Percentiles rank a stretch among this genome's conserved stretches.
phyloP scores from a whole-genome alignment of 768 basidiomycete species.

The Termitomyces sp. region DNA sequence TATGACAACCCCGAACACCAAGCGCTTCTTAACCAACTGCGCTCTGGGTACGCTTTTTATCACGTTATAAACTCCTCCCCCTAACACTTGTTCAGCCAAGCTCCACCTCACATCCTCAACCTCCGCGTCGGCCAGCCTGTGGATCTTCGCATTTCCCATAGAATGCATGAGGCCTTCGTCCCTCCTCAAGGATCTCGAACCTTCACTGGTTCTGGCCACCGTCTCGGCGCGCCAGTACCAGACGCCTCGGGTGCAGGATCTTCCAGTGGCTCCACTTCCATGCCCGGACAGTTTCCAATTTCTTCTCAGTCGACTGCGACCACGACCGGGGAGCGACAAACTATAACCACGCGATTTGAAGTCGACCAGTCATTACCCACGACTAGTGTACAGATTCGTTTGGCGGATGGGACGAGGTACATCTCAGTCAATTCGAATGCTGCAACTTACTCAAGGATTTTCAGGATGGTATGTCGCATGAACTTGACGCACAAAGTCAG shows the following conservation, averaged over 20 bases:
- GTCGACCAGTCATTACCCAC: too few relatives aligned
- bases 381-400: constrained; percentile 85
- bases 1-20: too few relatives aligned
- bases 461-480: constrained; percentile 78
- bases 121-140: constrained; percentile 77
- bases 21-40: constrained; percentile 76
- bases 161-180: constrained; percentile 76
- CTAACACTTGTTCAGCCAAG: constrained; percentile 46
- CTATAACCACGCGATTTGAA: constrained; percentile 56
- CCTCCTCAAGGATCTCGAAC: constrained; percentile 41
- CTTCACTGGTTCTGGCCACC: constrained; percentile 74
- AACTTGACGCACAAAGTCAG: too few relatives aligned
- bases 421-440: too few relatives aligned
- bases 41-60: constrained; percentile 64
- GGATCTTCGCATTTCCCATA: constrained; percentile 74
- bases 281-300: too few relatives aligned
- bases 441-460: too few relatives aligned
- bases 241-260: constrained; percentile 15
- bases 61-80: not conserved
- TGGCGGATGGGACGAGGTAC: constrained; percentile 89
- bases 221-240: constrained; percentile 80
- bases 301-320: constrained; percentile 17
- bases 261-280: too few relatives aligned
- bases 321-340: constrained; percentile 21
- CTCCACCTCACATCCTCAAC: constrained; percentile 75